Conservation (phyloP, 2,329 filamentous ascomycete genomes). For the Colletotrichum filicis region DNA sequence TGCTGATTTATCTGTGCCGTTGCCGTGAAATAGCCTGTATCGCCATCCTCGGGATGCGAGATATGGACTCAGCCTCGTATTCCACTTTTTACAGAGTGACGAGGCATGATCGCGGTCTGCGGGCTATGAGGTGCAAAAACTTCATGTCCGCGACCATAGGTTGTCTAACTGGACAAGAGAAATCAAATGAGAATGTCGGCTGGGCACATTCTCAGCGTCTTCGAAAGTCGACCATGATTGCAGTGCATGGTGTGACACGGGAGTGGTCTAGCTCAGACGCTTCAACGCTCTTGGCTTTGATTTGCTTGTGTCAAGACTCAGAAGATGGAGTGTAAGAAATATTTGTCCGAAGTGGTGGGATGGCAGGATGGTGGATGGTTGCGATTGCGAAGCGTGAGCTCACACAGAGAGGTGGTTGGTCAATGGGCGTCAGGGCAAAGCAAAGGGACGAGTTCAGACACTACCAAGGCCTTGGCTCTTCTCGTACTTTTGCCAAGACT, state of each 20-base stretch:
- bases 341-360: not conserved
- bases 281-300: not conserved
- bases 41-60: conserved; percentile 12
- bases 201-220: not conserved
- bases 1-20: not conserved
- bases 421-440: not conserved
- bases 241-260: not conserved
- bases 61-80: not conserved
- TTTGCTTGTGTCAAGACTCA: not conserved
- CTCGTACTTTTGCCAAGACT: not conserved
- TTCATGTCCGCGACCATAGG: not conserved
- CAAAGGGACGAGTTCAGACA: not conserved
- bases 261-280: not conserved
- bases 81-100: not conserved
- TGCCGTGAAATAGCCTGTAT: not conserved
- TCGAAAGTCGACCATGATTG: not conserved
- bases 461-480: not conserved
- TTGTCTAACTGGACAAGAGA: not conserved
- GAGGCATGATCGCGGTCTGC: not conserved
- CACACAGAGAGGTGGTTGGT: not conserved
- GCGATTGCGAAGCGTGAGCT: not conserved
- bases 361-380: not conserved
- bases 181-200: not conserved
- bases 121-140: not conserved
- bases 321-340: not conserved